A percentile compares a stretch with the other conserved stretches of the same genome.
These are phyloP conservation scores for Bipolaris bicolor DNA, from an alignment of 2,329 filamentous ascomycete species.

Conservation along the genomic window DNA sequence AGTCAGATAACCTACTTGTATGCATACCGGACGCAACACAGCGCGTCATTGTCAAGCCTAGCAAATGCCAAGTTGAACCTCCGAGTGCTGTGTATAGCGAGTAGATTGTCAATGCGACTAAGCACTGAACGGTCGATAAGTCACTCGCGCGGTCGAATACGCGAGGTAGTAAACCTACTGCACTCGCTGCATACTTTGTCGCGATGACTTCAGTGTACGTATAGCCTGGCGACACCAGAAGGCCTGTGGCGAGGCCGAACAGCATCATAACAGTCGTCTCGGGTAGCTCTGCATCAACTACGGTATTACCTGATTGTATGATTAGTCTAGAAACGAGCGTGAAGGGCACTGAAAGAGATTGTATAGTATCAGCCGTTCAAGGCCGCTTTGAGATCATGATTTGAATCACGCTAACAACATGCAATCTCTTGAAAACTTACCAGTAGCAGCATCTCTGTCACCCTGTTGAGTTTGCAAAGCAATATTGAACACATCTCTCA, in stretches of 20 bases:
- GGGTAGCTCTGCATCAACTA: neutral
- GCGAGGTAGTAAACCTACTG: neutral
- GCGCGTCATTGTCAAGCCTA: slow-evolving; percentile 19
- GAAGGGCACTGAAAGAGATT: too few species aligned
- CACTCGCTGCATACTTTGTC: neutral
- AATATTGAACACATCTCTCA: too few species aligned
- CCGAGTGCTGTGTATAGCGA: slow-evolving; percentile 16
- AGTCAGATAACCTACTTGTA: slow-evolving; percentile 9
- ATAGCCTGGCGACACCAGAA: slow-evolving; percentile 11
- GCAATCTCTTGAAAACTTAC: too few species aligned
- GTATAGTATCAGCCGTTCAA: too few species aligned
- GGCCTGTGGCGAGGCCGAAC: slow-evolving; percentile 13
- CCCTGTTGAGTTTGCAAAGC: too few species aligned
- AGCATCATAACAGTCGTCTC: slow-evolving; percentile 9
- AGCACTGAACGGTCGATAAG: neutral
- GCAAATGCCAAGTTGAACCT: slow-evolving; percentile 21
- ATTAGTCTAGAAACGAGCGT: too few species aligned
- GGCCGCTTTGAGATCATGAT: too few species aligned
- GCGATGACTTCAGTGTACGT: slow-evolving; percentile 10
- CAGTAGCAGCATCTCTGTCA: too few species aligned
- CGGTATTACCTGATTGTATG: too few species aligned
- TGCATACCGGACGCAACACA: slow-evolving; percentile 21
- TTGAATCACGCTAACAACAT: too few species aligned
- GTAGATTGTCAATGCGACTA: slow-evolving; percentile 3
- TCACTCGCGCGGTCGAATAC: neutral